Conservation (phyloP, 768 basidiomycete species). For the Asterophora lycoperdoides region DNA sequence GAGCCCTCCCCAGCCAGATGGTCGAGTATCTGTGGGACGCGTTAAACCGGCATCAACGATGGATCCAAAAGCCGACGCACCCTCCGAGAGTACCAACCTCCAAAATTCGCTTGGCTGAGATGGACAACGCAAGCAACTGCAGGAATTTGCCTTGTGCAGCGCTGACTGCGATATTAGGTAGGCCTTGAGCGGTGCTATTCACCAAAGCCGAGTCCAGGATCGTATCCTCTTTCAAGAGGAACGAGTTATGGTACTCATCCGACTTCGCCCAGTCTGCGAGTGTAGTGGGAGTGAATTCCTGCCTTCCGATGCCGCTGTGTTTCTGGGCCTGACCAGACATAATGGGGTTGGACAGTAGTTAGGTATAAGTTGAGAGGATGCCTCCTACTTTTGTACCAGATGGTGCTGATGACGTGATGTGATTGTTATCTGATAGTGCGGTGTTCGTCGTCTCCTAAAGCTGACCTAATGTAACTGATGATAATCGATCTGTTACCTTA, state of each 20-base stretch:
- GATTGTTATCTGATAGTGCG: no score
- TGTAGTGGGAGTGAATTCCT: conserved; percentile 5
- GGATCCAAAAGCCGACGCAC: conserved; percentile 26
- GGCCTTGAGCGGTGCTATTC: conserved; percentile 37
- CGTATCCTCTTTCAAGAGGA: conserved; percentile 42
- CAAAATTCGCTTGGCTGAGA: conserved; percentile 52
- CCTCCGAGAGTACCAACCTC: conserved; percentile 69
- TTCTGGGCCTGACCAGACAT: background rate
- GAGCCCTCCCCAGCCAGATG: conserved; percentile 39
- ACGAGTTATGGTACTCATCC: conserved; percentile 54
- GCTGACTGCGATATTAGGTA: conserved; percentile 52
- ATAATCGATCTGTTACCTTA: no score
- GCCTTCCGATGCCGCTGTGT: background rate
- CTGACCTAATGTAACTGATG: no score
- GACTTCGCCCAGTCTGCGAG: conserved; percentile 47
- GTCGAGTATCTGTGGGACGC: conserved; percentile 34
- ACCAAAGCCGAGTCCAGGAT: conserved; percentile 37
- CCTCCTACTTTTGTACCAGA: no score
- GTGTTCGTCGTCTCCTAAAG: no score
- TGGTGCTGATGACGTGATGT: no score
- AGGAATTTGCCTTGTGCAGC: conserved; percentile 56
- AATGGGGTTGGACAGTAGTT: background rate
- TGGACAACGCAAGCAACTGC: conserved; percentile 45
- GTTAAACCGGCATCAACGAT: background rate
- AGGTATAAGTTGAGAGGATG: no score